Percentiles rank a stretch among this genome's conserved stretches.
Evolutionary conservation across 805 yeast species (phyloP).

Genomic region (Torulaspora quercuum): DNA sequence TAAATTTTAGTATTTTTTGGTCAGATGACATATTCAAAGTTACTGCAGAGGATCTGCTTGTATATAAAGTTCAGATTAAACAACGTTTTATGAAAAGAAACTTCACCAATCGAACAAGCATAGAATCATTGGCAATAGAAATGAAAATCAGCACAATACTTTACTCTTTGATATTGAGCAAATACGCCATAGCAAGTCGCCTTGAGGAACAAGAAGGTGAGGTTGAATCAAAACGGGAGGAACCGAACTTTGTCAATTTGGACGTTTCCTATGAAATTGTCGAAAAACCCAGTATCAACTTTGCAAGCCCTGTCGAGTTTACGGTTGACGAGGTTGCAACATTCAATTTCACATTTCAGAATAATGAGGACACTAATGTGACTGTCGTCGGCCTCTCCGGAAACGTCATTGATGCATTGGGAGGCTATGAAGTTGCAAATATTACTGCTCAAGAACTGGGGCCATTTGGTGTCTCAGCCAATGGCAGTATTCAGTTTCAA

Average conservation of each 20-base stretch:
- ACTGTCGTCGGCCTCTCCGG: conserved; percentile 70
- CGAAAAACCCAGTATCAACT: conserved; percentile 42
- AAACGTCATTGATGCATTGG: conserved; percentile 51
- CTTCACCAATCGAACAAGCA: too few relatives aligned
- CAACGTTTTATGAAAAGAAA: too few relatives aligned
- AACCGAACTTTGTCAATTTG: conserved; percentile 35
- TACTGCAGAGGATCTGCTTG: too few relatives aligned
- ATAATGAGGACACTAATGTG: conserved; percentile 50
- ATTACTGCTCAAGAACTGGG: conserved; percentile 64
- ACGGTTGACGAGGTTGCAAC: conserved; percentile 53
- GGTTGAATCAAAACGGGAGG: conserved; percentile 5
- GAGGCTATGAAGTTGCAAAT: conserved; percentile 53
- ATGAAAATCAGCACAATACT: neutral
- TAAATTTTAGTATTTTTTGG: too few relatives aligned
- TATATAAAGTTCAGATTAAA: too few relatives aligned
- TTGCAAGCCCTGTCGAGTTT: conserved; percentile 42
- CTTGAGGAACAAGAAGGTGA: too few relatives aligned
- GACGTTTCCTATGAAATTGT: conserved; percentile 48
- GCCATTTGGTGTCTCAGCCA: conserved; percentile 51
- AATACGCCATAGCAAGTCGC: neutral
- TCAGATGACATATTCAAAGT: too few relatives aligned
- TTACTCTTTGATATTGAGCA: neutral
- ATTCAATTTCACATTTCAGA: conserved; percentile 49
- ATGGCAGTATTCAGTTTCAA: conserved; percentile 47
- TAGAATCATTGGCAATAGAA: neutral